Evolutionary conservation across 2,329 filamentous ascomycete species (phyloP).

Genomic region (Fusarium anguioides): DNA sequence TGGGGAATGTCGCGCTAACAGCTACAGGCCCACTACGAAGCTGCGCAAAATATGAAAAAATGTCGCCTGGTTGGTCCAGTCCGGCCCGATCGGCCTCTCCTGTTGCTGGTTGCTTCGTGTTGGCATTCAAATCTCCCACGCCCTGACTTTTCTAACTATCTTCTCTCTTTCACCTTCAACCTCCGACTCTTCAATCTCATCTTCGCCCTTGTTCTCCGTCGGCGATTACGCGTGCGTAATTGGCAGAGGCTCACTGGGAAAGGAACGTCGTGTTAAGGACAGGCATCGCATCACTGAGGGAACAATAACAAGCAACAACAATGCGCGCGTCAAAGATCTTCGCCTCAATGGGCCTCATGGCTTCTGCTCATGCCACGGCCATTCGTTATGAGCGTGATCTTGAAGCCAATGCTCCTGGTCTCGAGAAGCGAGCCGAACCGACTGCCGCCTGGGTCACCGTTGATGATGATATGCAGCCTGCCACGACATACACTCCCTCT

Average conservation of each 20-base stretch:
- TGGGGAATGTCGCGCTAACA: slow-evolving; percentile 16
- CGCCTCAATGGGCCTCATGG: slow-evolving; percentile 47
- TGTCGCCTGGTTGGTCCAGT: slow-evolving; percentile 38
- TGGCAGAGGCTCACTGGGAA: slow-evolving; percentile 12
- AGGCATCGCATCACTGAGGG: not conserved
- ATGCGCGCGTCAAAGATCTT: slow-evolving; percentile 50
- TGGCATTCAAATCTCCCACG: slow-evolving; percentile 26
- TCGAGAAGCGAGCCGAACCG: slow-evolving; percentile 47
- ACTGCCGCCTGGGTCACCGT: slow-evolving; percentile 65
- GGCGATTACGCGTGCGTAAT: slow-evolving; percentile 14
- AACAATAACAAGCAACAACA: slow-evolving; percentile 13
- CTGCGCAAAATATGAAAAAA: slow-evolving; percentile 40
- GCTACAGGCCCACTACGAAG: slow-evolving; percentile 15
- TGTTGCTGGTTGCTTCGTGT: slow-evolving; percentile 20
- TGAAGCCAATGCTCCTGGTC: slow-evolving; percentile 14
- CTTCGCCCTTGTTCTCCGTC: slow-evolving; percentile 30
- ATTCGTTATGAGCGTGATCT: slow-evolving; percentile 34
- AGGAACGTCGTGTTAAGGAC: slow-evolving; percentile 8
- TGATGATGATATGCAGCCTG: slow-evolving; percentile 57
- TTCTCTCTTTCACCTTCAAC: not conserved
- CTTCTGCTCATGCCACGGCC: slow-evolving; percentile 40
- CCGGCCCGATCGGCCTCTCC: slow-evolving; percentile 35
- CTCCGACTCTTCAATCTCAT: slow-evolving; percentile 10
- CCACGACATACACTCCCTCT: slow-evolving; percentile 61
- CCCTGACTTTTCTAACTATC: slow-evolving; percentile 9